Percentiles rank a stretch among this genome's conserved stretches.
phyloP scores from a whole-genome alignment of 495 filamentous ascomycete genomes.

The Sabuloglossum arenarium region DNA sequence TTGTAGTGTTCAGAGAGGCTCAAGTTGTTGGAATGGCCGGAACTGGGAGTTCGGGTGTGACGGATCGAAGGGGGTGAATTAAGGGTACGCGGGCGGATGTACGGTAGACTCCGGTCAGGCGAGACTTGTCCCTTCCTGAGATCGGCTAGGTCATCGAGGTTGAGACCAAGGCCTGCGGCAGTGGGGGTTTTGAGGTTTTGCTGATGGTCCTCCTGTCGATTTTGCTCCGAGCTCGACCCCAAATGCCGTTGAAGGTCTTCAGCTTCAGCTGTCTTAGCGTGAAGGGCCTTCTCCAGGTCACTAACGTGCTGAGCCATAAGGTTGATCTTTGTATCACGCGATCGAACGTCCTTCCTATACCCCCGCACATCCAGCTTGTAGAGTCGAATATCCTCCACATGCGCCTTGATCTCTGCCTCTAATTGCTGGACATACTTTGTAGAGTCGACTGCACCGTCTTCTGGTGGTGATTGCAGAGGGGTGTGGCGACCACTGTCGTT shows the following conservation, averaged over 20 bases:
- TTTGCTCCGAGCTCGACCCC: not conserved
- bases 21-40: not conserved
- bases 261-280: not conserved
- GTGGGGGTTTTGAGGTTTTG: not conserved
- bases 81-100: not conserved
- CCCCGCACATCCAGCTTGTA: conserved; percentile 3
- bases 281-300: not conserved
- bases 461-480: not conserved
- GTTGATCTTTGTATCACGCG: not conserved
- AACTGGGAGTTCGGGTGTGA: not conserved
- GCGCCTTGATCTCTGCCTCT: not conserved
- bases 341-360: conserved; percentile 4
- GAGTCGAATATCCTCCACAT: conserved; percentile 1
- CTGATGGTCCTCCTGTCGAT: not conserved
- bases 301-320: not conserved
- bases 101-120: not conserved
- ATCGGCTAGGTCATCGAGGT: not conserved
- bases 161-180: not conserved
- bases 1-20: not conserved
- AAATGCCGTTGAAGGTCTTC: not conserved
- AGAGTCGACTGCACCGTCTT: not conserved
- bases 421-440: not conserved
- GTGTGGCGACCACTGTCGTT: not conserved
- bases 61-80: not conserved
- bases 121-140: not conserved